Conservation (phyloP, 176 grass and related monocot species). For the Zoysia pacifica region DNA sequence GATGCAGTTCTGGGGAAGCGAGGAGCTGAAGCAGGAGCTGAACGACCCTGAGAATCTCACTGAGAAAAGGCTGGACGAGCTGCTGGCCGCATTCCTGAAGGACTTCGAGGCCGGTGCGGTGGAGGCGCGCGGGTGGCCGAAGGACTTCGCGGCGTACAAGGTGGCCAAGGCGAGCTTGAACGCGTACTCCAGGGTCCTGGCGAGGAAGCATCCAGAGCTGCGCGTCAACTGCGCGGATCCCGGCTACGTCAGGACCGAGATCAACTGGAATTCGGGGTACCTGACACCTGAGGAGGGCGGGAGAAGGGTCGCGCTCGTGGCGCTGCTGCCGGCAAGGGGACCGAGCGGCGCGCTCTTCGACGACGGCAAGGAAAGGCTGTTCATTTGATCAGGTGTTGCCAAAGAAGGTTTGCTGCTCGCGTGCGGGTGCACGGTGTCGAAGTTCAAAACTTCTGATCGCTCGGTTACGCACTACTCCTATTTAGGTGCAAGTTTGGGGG, state of each 20-base stretch:
- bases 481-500: no score
- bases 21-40: slow-evolving; percentile 50
- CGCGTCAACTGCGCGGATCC: slow-evolving; percentile 52
- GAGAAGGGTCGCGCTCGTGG: slow-evolving; percentile 33
- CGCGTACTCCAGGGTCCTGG: slow-evolving; percentile 59
- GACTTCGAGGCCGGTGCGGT: slow-evolving; percentile 40
- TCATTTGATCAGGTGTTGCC: slow-evolving; percentile 28
- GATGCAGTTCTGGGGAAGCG: slow-evolving; percentile 35
- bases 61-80: slow-evolving; percentile 49
- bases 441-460: background rate
- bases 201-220: slow-evolving; percentile 44
- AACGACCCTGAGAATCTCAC: slow-evolving; percentile 32
- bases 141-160: slow-evolving; percentile 44
- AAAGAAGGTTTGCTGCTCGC: background rate
- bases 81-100: slow-evolving; percentile 42
- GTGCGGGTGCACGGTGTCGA: no score
- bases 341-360: slow-evolving; percentile 48
- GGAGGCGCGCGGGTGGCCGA: slow-evolving; percentile 41
- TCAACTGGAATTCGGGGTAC: slow-evolving; percentile 46
- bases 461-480: no score
- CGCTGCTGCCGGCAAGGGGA: slow-evolving; percentile 38
- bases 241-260: slow-evolving; percentile 61
- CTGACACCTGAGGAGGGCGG: slow-evolving; percentile 49
- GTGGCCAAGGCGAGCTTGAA: slow-evolving; percentile 54
- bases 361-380: slow-evolving; percentile 20